Base-by-base conservation (phyloP, 164 flowering plant species). In the Macadamia integrifolia region DNA sequence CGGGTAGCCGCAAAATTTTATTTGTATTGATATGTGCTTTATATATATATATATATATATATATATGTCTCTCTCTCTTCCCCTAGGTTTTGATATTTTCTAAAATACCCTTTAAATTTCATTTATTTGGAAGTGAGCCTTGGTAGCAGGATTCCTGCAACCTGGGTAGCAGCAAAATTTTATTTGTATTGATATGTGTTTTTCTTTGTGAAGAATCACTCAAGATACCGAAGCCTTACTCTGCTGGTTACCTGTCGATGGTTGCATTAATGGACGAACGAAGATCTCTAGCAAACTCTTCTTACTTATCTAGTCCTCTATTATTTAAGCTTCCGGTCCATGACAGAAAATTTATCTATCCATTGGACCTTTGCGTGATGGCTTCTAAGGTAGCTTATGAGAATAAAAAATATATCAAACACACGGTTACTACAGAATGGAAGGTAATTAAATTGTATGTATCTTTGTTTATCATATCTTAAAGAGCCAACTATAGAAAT, bases 371-470 rank as follows among this genome's bases (percentile, higher is more conserved):
- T 11, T 70, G 75, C 44, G 61, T 74, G 52, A 84, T 83, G 86
- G 82, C 85, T 62, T 44, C 89, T 28, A 84, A 84, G 74, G 8
- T 77, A 9, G 68, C 80, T 6, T 86, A 84, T 62, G 89, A 86
- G 71, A 86, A 82, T 57, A 8, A 69, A 40, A 69, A 70, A 2
- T 77, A 64, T 56, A 61, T 82, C 75, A 56, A 53, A 67, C 17
- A 23, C 23, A 23, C 23, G 23, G 69, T 62, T 0, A 77, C 35
- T 75, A 70, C 8, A 23, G 23, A 23, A 23, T 86, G 86, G 86
- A 67, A 85, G 80, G 89, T 23, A 23, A 23, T 23, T 85, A 76
- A 11, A 9, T 2, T 7, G 5, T 18, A 0, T 7, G 4, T 18
- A 1, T 18, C 14, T 9, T 32, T 61, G 31, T 29, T 18, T 42